Base-by-base conservation (phyloP, 2,329 filamentous ascomycete genomes). In the Colletotrichum tabaci region DNA sequence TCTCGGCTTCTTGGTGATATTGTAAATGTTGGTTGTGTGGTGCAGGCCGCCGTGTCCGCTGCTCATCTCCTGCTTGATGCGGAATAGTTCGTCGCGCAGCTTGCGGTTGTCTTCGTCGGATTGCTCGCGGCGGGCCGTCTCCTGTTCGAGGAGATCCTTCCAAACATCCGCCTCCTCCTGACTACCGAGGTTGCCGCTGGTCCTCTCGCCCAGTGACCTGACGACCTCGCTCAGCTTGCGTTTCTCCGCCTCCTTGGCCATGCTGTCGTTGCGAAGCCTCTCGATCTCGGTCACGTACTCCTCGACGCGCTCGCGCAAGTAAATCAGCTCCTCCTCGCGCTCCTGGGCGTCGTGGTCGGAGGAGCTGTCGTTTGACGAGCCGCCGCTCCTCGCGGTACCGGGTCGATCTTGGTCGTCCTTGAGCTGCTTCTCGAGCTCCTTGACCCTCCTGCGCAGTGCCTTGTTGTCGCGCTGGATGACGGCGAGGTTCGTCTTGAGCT, bases 391-490 rank as follows among this genome's bases (percentile, higher is more conserved):
- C 15, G 89, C 89, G 2, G 90, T 92, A 56, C 87, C 88, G 0
- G 90, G 90, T 7, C 90, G 84, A 44, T 88, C 87, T 57, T 91
- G 89, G 42, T 92, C 90, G 35, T 92, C 88, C 68, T 91, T 89
- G 15, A 95, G 82, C 76, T 93, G 92, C 79, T 93, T 94, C 82
- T 98, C 95, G 57, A 98, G 83, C 76, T 98, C 95, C 77, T 95
- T 94, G 69, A 97, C 88, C 75, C 93, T 92, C 73, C 93, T 91
- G 26, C 94, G 91, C 67, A 98, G 82, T 23, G 91, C 87, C 80
- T 97, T 96, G 79, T 94, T 96, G 77, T 99, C 96, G 74, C 97
- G 94, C 81, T 97, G 94, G 69, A 96, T 88, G 46, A 96, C 94
- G 4, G 96, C 91, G 55, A 98, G 89, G 72, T 94, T 94, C 0